Evolutionary conservation across 2,329 filamentous ascomycete genomes (phyloP), one percentile per base, ranked within the genome.

Genomic region (Sclerotinia borealis): DNA sequence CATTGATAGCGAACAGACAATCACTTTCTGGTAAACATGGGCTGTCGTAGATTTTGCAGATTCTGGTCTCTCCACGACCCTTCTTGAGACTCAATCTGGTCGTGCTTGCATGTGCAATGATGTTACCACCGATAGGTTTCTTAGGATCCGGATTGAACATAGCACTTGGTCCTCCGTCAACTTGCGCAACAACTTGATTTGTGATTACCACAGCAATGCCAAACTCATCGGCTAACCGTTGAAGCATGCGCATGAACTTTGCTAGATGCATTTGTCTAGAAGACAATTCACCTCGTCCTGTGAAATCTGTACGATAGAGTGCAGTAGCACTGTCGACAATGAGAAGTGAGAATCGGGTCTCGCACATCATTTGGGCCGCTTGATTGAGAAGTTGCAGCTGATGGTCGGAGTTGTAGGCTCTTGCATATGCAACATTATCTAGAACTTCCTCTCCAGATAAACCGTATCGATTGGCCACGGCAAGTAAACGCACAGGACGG

Each of bases 141-240:
- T 99, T 99, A 9, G 95, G 95, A 73, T 99, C 96, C 0, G 96
- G 95, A 71, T 99, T 99, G 81, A 96, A 99, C 95, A 99, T 99
- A 66, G 93, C 88, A 73, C 90, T 93, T 36, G 93, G 93, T 3
- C 95, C 95, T 67, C 95, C 95, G 74, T 99, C 95, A 10, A 99
- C 95, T 76, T 99, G 96, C 11, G 95, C 95, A 47, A 99, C 96
- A 36, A 99, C 95, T 76, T 99, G 95, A 75, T 99, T 99, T 49
- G 95, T 98, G 73, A 99, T 99, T 71, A 99, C 92, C 9, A 99
- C 95, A 0, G 95, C 95, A 70, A 99, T 97, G 64, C 95, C 95
- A 74, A 99, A 99, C 76, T 89, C 87, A 70, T 90, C 87, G 4
- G 87, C 87, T 29, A 95, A 82, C 13, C 91, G 82, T 77, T 95